Conservation (phyloP, 495 filamentous ascomycete genomes). For the Penicillium herquei region DNA sequence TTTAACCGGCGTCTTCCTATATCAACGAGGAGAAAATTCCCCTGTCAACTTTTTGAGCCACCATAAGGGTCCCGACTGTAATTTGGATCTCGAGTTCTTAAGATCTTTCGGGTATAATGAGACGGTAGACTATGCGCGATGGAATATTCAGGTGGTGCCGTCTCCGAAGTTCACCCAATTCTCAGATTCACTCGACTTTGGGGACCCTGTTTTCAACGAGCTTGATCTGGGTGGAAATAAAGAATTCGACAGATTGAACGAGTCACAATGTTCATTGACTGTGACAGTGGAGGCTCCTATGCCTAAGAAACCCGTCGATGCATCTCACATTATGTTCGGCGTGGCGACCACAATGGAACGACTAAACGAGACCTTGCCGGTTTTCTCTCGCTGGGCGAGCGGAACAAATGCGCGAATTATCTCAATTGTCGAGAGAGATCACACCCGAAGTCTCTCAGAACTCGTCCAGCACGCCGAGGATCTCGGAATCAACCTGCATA, state of each 20-base stretch:
- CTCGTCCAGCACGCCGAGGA: slow-evolving; percentile 8
- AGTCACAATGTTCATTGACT: neutral
- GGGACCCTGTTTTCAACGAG: neutral
- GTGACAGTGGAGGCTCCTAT: slow-evolving; percentile 18
- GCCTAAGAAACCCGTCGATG: slow-evolving; percentile 23
- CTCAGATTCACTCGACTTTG: neutral
- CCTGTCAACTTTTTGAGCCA: neutral
- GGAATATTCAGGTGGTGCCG: slow-evolving; percentile 7
- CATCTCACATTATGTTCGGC: slow-evolving; percentile 44
- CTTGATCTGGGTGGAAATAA: neutral
- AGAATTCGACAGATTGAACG: neutral
- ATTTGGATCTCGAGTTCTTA: neutral
- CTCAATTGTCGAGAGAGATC: slow-evolving; percentile 28
- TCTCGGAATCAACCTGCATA: slow-evolving; percentile 39
- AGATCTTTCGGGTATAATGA: neutral
- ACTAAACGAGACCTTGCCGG: slow-evolving; percentile 41
- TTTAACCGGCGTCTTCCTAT: neutral
- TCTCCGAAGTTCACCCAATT: slow-evolving; percentile 4
- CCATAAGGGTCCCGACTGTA: neutral
- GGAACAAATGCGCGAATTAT: slow-evolving; percentile 43
- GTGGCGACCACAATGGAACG: slow-evolving; percentile 49
- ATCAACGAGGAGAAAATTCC: neutral
- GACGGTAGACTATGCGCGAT: slow-evolving; percentile 6
- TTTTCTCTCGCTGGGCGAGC: slow-evolving; percentile 51
- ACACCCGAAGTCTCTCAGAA: neutral